phyloP scores from a whole-genome alignment of 306 rosid species.

The Phaseolus lunatus region DNA sequence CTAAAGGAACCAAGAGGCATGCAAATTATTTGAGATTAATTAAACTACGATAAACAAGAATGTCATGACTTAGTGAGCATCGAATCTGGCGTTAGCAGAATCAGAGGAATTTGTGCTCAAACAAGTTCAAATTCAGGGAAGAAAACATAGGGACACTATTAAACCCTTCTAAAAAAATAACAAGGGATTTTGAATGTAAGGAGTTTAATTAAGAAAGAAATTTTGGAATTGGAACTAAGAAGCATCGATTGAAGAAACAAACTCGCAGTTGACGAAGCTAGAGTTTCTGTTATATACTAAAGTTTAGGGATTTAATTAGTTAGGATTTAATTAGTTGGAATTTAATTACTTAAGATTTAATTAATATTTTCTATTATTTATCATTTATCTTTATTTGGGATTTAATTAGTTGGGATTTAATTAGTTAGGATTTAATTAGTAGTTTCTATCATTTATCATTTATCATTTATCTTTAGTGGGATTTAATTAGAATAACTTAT shows the following conservation, averaged over 20 bases:
- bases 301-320: no score
- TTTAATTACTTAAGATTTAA: no score
- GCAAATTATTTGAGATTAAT: neutral
- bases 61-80: neutral
- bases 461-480: no score
- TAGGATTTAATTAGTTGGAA: no score
- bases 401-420: no score
- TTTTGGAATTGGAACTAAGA: neutral
- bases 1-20: neutral
- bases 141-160: neutral
- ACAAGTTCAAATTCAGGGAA: neutral
- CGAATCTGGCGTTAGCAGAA: slow-evolving; percentile 17
- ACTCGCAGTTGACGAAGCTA: slow-evolving; percentile 1
- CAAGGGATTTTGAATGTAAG: neutral
- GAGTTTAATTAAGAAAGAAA: slow-evolving; percentile 9
- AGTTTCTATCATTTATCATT: no score
- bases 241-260: slow-evolving; percentile 27
- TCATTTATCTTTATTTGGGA: no score
- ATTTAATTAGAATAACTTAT: no score
- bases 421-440: no score
- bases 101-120: neutral
- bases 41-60: neutral
- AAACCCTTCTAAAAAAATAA: neutral
- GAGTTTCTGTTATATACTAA: no score
- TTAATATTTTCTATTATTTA: no score